Base-by-base conservation (phyloP, 345 rosid genomes). In the Eucalyptus sp. region DNA sequence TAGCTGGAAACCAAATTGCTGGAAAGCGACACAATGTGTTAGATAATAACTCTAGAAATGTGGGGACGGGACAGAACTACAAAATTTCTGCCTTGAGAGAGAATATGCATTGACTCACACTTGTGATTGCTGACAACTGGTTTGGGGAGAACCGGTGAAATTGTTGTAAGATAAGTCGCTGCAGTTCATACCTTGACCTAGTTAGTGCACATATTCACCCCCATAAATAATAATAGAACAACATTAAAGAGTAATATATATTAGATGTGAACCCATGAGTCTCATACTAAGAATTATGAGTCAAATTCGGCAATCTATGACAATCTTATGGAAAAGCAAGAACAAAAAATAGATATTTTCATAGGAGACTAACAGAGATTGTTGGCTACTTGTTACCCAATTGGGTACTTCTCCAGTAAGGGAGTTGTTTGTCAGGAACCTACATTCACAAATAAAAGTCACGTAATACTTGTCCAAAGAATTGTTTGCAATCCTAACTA, bases 131-230 rank as follows among this genome's bases (percentile, higher is more conserved):
- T 46, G 89, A 92, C 99, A 97, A 89, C 94, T 89, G 44, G 13
- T 0, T 37, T 71, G 7, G 89, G 93, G 68, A 76, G 96, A 83
- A 48, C 91, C 91, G 0, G 96, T 94, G 91, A 98, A 98, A 88
- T 93, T 98, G 95, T 98, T 98, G 92, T 95, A 95, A 66, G 99
- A 97, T 86, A 96, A 90, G 92, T 97, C 99, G 10, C 99, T 97
- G 95, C 86, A 43, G 41, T 44, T 16, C 11, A 62, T 51, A 85
- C 7, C 29, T 15, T 31, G 79, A 81, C 54, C 54, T 10, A 48
- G 33, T 58, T 80, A 79, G 86, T 29, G 46, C 4, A 8, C 46
- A 71, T 37, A 10, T 20, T 37, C 83, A 71, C 27, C 27, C 25
- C 46, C 7, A 1, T n/a, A n/a, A n/a, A 20, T 71, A 20, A 71